Conservation (phyloP, 208 protist species). For the Trichomonas vaginalis region DNA sequence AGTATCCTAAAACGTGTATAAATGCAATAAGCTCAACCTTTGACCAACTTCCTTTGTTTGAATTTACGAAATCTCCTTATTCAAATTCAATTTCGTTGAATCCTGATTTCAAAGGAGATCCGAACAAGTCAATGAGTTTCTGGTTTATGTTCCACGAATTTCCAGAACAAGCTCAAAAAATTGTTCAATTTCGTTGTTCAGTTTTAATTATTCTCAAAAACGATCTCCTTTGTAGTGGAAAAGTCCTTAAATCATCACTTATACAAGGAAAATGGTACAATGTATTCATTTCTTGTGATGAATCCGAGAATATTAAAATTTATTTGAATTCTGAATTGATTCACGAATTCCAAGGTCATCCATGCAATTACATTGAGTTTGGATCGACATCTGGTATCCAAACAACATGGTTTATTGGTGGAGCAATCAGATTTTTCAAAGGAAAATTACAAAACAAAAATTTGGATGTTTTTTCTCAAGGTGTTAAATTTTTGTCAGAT, state of each 20-base stretch:
- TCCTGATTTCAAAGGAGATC: neutral
- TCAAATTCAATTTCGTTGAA: neutral
- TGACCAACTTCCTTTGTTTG: neutral
- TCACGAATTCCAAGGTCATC: neutral
- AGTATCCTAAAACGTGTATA: neutral
- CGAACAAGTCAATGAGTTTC: neutral
- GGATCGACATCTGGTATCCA: neutral
- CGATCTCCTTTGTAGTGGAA: neutral
- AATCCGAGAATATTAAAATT: neutral
- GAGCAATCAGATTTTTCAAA: neutral
- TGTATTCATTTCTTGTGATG: neutral
- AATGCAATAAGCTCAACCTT: neutral
- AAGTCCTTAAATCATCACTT: neutral
- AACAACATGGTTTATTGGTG: neutral
- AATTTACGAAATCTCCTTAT: neutral
- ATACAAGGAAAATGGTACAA: neutral
- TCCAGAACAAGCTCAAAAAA: neutral
- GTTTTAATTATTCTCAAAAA: neutral
- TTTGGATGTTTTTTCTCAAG: neutral
- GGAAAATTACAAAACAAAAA: neutral
- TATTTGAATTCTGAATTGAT: neutral
- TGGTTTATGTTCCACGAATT: neutral
- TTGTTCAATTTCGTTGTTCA: neutral
- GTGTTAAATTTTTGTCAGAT: neutral
- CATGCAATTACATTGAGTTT: neutral